These are phyloP conservation scores for Talaromyces islandicus DNA, from an alignment of 2,329 filamentous ascomycete species.

Conservation along the genomic window DNA sequence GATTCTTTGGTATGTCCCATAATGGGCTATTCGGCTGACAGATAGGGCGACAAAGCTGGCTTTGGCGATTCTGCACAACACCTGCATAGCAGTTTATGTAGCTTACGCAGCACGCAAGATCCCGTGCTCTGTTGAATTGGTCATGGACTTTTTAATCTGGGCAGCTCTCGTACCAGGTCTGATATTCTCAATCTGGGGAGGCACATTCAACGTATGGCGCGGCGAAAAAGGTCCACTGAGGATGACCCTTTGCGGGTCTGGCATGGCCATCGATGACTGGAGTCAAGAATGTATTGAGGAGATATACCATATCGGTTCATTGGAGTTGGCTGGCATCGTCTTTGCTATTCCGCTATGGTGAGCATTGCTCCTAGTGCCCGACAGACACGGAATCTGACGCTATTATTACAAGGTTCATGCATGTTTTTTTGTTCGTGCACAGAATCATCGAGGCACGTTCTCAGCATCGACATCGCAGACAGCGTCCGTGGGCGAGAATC, in stretches of 20 bases:
- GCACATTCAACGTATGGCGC: conserved; percentile 24
- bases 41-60: conserved; percentile 10
- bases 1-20: not conserved
- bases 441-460: not conserved
- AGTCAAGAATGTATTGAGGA: conserved; percentile 22
- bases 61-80: conserved; percentile 16
- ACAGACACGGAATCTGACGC: not conserved
- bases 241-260: conserved; percentile 16
- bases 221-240: conserved; percentile 8
- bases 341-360: conserved; percentile 23
- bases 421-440: conserved; percentile 7
- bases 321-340: conserved; percentile 24
- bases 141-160: conserved; percentile 15
- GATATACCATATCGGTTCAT: conserved; percentile 21
- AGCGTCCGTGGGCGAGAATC: not conserved
- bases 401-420: conserved; percentile 1
- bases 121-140: conserved; percentile 8
- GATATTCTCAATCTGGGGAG: conserved; percentile 21
- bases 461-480: not conserved
- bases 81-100: conserved; percentile 15
- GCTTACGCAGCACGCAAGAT: not conserved
- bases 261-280: conserved; percentile 17
- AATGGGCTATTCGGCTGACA: not conserved
- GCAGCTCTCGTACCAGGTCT: conserved; percentile 16
- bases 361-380: not conserved